A percentile compares a stretch with the other conserved stretches of the same genome.
phyloP scores from a whole-genome alignment of 2,329 filamentous ascomycete genomes.

The Sodiomyces alkalinus region DNA sequence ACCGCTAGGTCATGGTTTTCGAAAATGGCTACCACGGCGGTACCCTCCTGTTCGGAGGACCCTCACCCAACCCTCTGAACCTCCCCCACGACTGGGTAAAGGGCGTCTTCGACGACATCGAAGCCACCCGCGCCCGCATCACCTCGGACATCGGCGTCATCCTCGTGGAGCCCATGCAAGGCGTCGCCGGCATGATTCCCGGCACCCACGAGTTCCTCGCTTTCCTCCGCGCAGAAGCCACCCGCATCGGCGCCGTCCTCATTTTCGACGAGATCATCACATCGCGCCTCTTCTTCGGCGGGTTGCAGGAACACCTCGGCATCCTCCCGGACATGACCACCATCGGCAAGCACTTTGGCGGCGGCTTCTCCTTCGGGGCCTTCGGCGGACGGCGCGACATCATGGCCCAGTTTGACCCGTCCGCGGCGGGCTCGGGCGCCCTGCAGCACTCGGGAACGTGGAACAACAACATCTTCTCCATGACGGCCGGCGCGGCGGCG shows the following conservation, averaged over 20 bases:
- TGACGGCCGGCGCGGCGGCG: slow-evolving; percentile 7
- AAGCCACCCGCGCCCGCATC: slow-evolving; percentile 26
- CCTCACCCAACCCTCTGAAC: slow-evolving; percentile 22
- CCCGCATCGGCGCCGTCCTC: slow-evolving; percentile 33
- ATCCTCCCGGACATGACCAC: slow-evolving; percentile 46
- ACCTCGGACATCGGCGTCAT: slow-evolving; percentile 41
- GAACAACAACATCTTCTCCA: slow-evolving; percentile 9
- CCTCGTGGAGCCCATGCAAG: slow-evolving; percentile 52
- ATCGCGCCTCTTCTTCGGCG: slow-evolving; percentile 36
- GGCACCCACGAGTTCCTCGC: slow-evolving; percentile 29
- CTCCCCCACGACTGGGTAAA: slow-evolving; percentile 41
- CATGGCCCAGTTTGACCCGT: slow-evolving; percentile 42
- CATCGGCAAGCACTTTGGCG: slow-evolving; percentile 52
- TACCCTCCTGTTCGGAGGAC: slow-evolving; percentile 19
- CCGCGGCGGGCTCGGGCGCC: slow-evolving; percentile 10
- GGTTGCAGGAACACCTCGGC: slow-evolving; percentile 25
- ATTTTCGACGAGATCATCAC: slow-evolving; percentile 63
- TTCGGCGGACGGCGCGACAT: slow-evolving; percentile 46
- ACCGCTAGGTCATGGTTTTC: slow-evolving; percentile 25
- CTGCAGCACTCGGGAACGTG: slow-evolving; percentile 8
- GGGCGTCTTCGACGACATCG: slow-evolving; percentile 45
- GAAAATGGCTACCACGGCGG: slow-evolving; percentile 35
- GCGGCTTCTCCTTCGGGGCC: slow-evolving; percentile 50
- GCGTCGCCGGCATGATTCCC: slow-evolving; percentile 41
- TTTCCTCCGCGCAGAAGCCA: slow-evolving; percentile 6